Conservation (phyloP, 139 green algal genomes). For the Coccomyxa sp. region DNA sequence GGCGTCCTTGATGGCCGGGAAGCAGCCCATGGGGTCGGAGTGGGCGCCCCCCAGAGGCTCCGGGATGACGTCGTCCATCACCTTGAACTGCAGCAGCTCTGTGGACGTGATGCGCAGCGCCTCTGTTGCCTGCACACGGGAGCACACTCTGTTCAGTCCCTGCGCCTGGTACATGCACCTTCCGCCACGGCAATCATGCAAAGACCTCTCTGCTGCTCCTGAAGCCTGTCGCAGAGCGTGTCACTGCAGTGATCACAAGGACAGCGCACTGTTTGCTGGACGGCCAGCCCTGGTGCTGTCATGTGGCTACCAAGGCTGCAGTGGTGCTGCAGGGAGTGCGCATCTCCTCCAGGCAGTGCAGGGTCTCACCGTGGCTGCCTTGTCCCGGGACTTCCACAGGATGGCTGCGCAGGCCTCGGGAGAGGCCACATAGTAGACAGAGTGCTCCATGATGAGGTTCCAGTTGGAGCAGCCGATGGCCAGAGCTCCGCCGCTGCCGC, state of each 20-base stretch:
- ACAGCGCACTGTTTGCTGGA: too few relatives aligned
- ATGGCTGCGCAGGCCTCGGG: slow-evolving; percentile 95
- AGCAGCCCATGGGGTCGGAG: slow-evolving; percentile 75
- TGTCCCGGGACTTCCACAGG: slow-evolving; percentile 90
- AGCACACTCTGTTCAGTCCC: background rate
- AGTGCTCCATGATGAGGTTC: slow-evolving; percentile 92
- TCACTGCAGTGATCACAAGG: too few relatives aligned
- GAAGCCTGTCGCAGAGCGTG: too few relatives aligned
- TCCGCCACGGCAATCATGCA: too few relatives aligned
- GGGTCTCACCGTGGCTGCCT: slow-evolving; percentile 49
- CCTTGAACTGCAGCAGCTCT: slow-evolving; percentile 77
- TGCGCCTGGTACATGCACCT: too few relatives aligned
- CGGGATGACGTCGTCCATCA: slow-evolving; percentile 87
- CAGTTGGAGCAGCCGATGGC: slow-evolving; percentile 93
- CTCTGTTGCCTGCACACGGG: slow-evolving; percentile 69
- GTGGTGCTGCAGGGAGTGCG: background rate
- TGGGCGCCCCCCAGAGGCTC: slow-evolving; percentile 92
- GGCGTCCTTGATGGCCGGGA: slow-evolving; percentile 81
- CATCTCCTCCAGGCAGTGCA: background rate
- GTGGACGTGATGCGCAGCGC: slow-evolving; percentile 87
- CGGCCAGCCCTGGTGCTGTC: too few relatives aligned
- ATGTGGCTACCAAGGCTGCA: background rate
- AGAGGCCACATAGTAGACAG: slow-evolving; percentile 94
- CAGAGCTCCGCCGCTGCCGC: slow-evolving; percentile 87
- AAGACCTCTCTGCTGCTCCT: too few relatives aligned